A percentile compares a stretch with the other conserved stretches of the same genome.
phyloP scores from a whole-genome alignment of 495 filamentous ascomycete species.

The Neurospora pannonica region DNA sequence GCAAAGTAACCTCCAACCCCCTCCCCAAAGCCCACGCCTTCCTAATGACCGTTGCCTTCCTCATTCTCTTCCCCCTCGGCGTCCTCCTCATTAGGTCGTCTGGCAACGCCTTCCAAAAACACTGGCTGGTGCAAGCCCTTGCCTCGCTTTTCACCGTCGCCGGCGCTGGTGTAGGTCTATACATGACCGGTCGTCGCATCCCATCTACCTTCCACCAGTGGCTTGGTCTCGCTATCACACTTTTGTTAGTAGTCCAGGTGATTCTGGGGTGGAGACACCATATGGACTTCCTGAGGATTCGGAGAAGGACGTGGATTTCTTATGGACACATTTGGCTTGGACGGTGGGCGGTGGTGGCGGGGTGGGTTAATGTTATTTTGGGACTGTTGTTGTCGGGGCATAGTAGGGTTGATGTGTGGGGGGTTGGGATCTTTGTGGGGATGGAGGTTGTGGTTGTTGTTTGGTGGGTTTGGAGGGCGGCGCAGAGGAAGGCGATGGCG shows the following conservation, averaged over 20 bases:
- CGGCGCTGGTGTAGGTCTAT: slow-evolving; percentile 10
- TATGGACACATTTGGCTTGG: slow-evolving; percentile 19
- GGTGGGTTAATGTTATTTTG: slow-evolving; percentile 18
- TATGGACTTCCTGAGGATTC: slow-evolving; percentile 14
- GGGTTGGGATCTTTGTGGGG: background rate
- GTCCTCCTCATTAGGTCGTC: slow-evolving; percentile 9
- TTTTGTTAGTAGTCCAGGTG: slow-evolving; percentile 8
- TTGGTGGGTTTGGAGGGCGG: slow-evolving; percentile 9
- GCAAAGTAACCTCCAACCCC: slow-evolving; percentile 4
- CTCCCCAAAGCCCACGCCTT: slow-evolving; percentile 10
- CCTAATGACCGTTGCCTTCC: slow-evolving; percentile 13
- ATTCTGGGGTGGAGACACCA: slow-evolving; percentile 25
- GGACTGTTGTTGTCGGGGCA: slow-evolving; percentile 13
- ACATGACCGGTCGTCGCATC: slow-evolving; percentile 3
- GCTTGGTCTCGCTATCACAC: slow-evolving; percentile 9
- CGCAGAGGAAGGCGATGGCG: background rate
- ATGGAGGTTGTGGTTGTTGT: slow-evolving; percentile 9
- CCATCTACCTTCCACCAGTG: slow-evolving; percentile 16
- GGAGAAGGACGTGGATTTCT: slow-evolving; percentile 19
- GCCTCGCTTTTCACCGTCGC: slow-evolving; percentile 7
- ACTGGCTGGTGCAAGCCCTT: slow-evolving; percentile 17
- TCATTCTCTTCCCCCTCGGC: slow-evolving; percentile 15
- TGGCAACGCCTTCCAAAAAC: slow-evolving; percentile 13
- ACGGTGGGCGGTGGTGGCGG: slow-evolving; percentile 5
- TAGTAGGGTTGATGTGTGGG: background rate